These are phyloP conservation scores for Echites panduratus DNA, from an alignment of 257 asterid species.

Conservation along the genomic window DNA sequence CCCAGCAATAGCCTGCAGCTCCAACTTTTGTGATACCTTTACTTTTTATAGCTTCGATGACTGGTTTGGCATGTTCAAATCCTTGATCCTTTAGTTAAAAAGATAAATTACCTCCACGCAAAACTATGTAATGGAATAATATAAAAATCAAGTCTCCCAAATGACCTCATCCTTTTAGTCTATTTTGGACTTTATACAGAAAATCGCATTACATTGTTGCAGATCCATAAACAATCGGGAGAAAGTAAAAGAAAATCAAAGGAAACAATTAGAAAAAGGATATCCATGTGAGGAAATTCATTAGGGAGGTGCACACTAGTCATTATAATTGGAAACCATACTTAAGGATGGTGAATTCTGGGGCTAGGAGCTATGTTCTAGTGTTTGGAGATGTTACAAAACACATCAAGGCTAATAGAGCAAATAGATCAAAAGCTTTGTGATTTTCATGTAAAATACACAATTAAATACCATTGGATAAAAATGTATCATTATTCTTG, in stretches of 20 bases:
- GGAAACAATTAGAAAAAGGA: background rate
- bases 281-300: too few relatives aligned
- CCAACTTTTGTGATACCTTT: conserved; percentile 52
- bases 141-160: background rate
- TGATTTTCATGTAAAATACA: too few relatives aligned
- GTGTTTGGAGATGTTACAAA: too few relatives aligned
- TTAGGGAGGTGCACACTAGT: too few relatives aligned
- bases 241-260: too few relatives aligned
- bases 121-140: background rate
- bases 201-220: background rate
- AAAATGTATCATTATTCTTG: too few relatives aligned
- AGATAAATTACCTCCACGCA: background rate
- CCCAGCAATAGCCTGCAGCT: conserved; percentile 74
- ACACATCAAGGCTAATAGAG: too few relatives aligned
- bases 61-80: conserved; percentile 50
- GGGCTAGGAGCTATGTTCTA: too few relatives aligned
- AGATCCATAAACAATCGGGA: background rate
- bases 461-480: too few relatives aligned
- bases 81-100: conserved; percentile 37
- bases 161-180: background rate
- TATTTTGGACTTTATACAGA: background rate
- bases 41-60: conserved; percentile 53
- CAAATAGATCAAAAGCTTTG: too few relatives aligned
- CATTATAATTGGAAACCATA: too few relatives aligned
- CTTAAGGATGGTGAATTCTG: too few relatives aligned